Evolutionary conservation across 257 asterid species (phyloP), one percentile per base, ranked within the genome.

Genomic region (Penstemon eatonii): DNA sequence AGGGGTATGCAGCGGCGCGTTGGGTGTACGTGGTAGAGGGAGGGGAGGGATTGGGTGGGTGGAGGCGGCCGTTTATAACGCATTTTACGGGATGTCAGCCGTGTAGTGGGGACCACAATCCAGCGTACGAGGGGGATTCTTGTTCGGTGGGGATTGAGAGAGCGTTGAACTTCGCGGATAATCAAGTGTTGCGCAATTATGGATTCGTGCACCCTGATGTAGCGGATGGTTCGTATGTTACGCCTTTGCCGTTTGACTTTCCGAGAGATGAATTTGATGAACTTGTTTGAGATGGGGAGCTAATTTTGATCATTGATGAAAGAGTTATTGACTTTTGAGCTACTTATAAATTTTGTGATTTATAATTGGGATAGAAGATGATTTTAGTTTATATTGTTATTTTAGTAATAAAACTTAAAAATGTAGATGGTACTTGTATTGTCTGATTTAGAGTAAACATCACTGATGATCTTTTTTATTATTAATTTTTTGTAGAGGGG

Each of bases 81-180:
- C 97, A 91, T 39, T 91, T 91, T 80, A 85, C 95, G 37, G 96
- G 97, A 46, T 91, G 97, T 60, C 97, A 91, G 78, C 97, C 96
- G 45, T 91, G 97, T 39, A 86, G 87, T 18, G 97, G 97, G 66
- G 78, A 77, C 36, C 85, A 86, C 37, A 87, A 87, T 51, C 82
- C 87, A 25, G 79, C 70, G 42, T 91, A 83, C 41, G 46, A 66
- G 62, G 91, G 86, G 15, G 78, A 83, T 13, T 71, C 87, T 0
- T 89, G 96, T 52, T 58, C 68, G 83, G 79, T 79, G 33, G 93
- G 85, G 52, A 83, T 89, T 88, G 93, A 85, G 25, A 82, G 81
- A 39, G 96, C 96, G 3, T 67, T 89, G 7, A 85, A 87, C 59
- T 87, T 87, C 13, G 95, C 91, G 4, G 93, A 89, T 73, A 84